Conservation (phyloP, 306 rosid species). For the Spatholobus suberectus region DNA sequence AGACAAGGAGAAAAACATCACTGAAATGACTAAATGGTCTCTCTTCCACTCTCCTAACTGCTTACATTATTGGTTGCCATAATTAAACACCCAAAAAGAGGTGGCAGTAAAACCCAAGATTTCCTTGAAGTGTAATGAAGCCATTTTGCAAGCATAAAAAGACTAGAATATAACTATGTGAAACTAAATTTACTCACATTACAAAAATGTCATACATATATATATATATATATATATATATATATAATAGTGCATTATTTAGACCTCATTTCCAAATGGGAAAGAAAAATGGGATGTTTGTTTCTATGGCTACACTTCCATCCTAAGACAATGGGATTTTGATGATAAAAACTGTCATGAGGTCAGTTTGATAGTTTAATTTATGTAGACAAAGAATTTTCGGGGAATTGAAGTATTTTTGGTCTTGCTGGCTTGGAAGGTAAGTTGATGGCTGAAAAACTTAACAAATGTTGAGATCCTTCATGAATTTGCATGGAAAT, state of each 20-base stretch:
- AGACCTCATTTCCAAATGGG: slow-evolving; percentile 3
- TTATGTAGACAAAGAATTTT: slow-evolving; percentile 78
- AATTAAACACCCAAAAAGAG: slow-evolving; percentile 29
- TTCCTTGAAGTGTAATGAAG: slow-evolving; percentile 14
- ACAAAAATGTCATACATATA: slow-evolving; percentile 4
- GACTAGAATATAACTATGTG: slow-evolving; percentile 13
- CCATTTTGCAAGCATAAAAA: slow-evolving; percentile 16
- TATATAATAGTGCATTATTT: not conserved
- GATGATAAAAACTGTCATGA: slow-evolving; percentile 76
- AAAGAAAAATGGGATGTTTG: slow-evolving; percentile 13
- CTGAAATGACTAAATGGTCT: slow-evolving; percentile 38
- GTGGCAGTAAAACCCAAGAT: slow-evolving; percentile 23
- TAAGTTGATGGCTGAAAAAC: slow-evolving; percentile 45
- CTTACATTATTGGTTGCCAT: slow-evolving; percentile 6
- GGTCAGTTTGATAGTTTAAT: too few species aligned
- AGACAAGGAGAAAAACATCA: slow-evolving; percentile 36
- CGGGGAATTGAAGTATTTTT: slow-evolving; percentile 87
- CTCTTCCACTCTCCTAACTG: not conserved
- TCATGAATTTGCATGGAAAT: not conserved
- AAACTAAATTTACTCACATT: slow-evolving; percentile 22
- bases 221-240: not conserved
- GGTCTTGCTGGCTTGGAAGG: slow-evolving; percentile 94
- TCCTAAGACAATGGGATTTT: too few species aligned
- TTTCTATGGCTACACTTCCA: too few species aligned
- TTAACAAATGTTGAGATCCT: slow-evolving; percentile 15